Evolutionary conservation across 257 asterid species (phyloP), one percentile per base, ranked within the genome.

Genomic region (Verbascum thapsus): DNA sequence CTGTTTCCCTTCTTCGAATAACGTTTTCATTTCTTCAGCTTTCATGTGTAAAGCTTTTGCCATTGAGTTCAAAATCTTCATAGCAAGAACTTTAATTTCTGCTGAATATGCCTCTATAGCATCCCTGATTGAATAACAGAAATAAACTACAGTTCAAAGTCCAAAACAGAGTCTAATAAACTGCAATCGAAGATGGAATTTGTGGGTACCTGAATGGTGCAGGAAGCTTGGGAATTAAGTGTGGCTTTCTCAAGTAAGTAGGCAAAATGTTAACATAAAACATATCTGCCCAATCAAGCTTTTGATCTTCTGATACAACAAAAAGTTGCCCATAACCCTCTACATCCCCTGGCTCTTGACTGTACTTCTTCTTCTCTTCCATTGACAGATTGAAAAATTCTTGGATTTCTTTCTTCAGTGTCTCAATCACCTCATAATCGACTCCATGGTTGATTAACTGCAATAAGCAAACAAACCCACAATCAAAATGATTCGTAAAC

Each of bases 391-490:
- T 5, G 74, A 86, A 83, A 74, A 86, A 83, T 10, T 67, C 68
- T 65, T 67, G 67, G 19, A 72, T 53, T 68, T 74, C 84, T 3
- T 5, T 0, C 61, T 76, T 79, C 77, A 84, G 64, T 2, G 54
- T 55, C 32, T 78, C 87, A 39, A 80, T 55, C 45, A 55, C 53
- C 6, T 23, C 44, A 10, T 67, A 17, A 5, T 56, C 74, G 52
- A 84, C 85, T n/a, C 84, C 89, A 32, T 84, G 95, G 65, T 81
- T 84, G 43, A 80, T 75, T 72, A 86, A 34, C 88, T 86, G 47
- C 47, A 34, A 13, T 5, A 7, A 54, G 45, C 47, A 0, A n/a
- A 26, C 32, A 26, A 26, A n/a, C n/a, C 32, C 2, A 26, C 32
- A 26, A 26, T n/a, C 32, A 26, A 26, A 26, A 26, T 26, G 5